Conservation (phyloP, 1,284 basidiomycete genomes). For the Austroboletus novae-zelandiae region DNA sequence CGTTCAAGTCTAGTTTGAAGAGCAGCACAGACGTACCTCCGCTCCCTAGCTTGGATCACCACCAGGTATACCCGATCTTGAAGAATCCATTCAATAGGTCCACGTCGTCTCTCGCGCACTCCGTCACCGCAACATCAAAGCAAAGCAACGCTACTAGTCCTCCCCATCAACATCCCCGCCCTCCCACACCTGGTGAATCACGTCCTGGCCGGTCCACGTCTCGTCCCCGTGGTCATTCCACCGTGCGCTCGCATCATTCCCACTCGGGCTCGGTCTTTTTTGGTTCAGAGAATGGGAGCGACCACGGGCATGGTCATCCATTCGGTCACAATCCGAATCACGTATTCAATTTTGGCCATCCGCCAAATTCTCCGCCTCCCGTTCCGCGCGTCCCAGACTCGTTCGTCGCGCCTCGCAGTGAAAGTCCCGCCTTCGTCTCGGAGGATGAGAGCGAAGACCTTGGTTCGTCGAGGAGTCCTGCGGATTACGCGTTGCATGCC, state of each 20-base stretch:
- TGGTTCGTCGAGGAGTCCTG: conserved; percentile 74
- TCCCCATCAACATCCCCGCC: conserved; percentile 42
- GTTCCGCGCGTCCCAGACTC: conserved; percentile 70
- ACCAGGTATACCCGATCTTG: conserved; percentile 62
- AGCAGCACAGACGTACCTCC: conserved; percentile 56
- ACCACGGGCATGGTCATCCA: conserved; percentile 49
- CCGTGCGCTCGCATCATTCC: conserved; percentile 69
- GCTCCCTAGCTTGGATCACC: conserved; percentile 60
- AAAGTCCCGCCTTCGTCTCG: conserved; percentile 46
- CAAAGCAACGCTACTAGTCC: conserved; percentile 39
- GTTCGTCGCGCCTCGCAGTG: conserved; percentile 47
- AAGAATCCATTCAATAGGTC: conserved; percentile 81
- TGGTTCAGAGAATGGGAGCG: conserved; percentile 66
- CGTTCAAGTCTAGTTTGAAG: conserved; percentile 74
- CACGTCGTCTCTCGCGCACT: conserved; percentile 61
- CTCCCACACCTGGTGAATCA: conserved; percentile 60
- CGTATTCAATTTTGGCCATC: conserved; percentile 22
- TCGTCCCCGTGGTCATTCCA: conserved; percentile 53
- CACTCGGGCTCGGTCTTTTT: conserved; percentile 71
- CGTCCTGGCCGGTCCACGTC: conserved; percentile 41
- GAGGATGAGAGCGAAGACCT: conserved; percentile 62
- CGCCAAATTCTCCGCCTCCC: conserved; percentile 65
- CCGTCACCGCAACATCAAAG: conserved; percentile 35
- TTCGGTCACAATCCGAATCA: conserved; percentile 31
- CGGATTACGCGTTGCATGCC: conserved; percentile 83